Evolutionary conservation across 2,329 filamentous ascomycete genomes (phyloP).

Genomic region (Nemania bipapillata): DNA sequence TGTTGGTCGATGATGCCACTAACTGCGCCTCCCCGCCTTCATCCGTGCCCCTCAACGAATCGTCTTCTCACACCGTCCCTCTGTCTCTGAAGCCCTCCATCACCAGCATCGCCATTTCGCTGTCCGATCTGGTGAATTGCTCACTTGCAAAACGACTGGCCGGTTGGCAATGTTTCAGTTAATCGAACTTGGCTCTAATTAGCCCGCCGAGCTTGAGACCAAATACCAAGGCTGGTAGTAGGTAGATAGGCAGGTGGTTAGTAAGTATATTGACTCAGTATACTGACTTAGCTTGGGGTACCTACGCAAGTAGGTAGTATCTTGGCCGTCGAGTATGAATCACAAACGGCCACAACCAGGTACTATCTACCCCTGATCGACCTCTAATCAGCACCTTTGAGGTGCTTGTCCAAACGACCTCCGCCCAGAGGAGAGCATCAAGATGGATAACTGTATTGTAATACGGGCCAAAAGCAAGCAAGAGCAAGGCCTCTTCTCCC

Average conservation of each 20-base stretch:
- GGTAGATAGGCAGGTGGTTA: too few relatives aligned
- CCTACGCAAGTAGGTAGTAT: neutral
- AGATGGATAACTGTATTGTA: neutral
- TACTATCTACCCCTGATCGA: neutral
- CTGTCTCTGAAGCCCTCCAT: neutral
- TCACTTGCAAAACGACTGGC: neutral
- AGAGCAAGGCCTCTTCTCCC: neutral
- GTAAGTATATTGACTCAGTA: neutral
- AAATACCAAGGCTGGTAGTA: too few relatives aligned
- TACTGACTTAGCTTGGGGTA: neutral
- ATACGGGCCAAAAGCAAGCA: too few relatives aligned
- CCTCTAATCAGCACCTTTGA: neutral
- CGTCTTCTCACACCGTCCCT: neutral
- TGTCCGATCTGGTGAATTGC: neutral
- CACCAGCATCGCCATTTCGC: neutral
- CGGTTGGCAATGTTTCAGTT: constrained; percentile 1
- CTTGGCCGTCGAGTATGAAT: neutral
- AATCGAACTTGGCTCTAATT: constrained; percentile 6
- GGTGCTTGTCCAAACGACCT: neutral
- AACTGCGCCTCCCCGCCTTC: constrained; percentile 4
- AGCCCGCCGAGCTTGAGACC: neutral
- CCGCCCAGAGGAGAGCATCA: constrained; percentile 13
- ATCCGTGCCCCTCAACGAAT: neutral
- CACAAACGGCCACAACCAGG: neutral
- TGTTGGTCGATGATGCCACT: neutral